phyloP scores from a whole-genome alignment of 2,329 filamentous ascomycete species.

The Monosporascus sp. region DNA sequence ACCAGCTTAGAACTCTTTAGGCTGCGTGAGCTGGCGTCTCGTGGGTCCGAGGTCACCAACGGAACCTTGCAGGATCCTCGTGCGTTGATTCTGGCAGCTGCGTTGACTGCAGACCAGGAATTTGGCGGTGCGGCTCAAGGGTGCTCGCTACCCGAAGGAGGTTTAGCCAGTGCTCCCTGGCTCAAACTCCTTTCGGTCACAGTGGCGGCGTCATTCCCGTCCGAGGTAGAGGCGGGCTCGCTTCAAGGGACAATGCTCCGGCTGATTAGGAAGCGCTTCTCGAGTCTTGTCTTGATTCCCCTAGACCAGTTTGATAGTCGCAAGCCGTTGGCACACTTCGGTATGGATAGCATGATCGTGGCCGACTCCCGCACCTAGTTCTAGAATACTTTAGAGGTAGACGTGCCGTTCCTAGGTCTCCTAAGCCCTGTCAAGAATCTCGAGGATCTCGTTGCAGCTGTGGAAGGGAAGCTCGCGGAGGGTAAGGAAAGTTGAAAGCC shows the following conservation, averaged over 20 bases:
- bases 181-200: neutral
- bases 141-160: neutral
- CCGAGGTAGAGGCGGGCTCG: conserved; percentile 8
- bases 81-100: conserved; percentile 7
- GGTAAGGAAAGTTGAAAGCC: too few species aligned
- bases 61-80: neutral
- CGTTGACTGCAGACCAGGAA: neutral
- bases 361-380: conserved; percentile 29
- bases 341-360: conserved; percentile 31
- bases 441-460: too few species aligned
- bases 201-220: neutral
- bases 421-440: conserved; percentile 5
- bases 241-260: conserved; percentile 13
- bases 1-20: conserved; percentile 13
- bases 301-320: conserved; percentile 15
- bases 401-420: conserved; percentile 22
- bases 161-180: neutral
- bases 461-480: too few species aligned
- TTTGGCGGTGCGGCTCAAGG: conserved; percentile 13
- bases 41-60: conserved; percentile 13
- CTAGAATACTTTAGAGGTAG: conserved; percentile 24
- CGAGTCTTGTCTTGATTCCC: conserved; percentile 4
- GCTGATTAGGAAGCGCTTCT: neutral
- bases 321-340: too few species aligned
- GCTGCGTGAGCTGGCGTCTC: conserved; percentile 7